Evolutionary conservation across 805 yeast genomes (phyloP).

Genomic region (Torulaspora delbrueckii): DNA sequence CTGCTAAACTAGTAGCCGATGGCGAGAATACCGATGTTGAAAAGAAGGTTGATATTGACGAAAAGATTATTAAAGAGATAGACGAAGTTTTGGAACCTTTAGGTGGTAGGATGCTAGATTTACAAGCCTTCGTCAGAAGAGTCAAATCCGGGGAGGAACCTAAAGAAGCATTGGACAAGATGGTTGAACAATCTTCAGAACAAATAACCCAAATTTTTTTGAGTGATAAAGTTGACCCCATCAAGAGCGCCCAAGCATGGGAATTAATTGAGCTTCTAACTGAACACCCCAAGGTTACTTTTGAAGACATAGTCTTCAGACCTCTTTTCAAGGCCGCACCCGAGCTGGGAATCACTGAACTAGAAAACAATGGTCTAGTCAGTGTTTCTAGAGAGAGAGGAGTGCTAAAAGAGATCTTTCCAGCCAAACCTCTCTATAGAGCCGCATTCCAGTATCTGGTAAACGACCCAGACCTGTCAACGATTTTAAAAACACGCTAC

Average conservation of each 20-base stretch:
- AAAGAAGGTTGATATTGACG: conserved; percentile 10
- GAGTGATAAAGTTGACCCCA: conserved; percentile 45
- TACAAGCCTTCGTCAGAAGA: conserved; percentile 85
- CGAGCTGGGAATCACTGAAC: conserved; percentile 52
- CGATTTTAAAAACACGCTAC: conserved; percentile 60
- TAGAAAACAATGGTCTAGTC: conserved; percentile 78
- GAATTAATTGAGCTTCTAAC: conserved; percentile 63
- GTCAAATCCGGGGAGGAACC: conserved; percentile 85
- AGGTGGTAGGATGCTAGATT: conserved; percentile 93
- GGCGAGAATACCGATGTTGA: conserved; percentile 16
- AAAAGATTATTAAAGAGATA: conserved; percentile 37
- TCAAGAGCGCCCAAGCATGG: conserved; percentile 87
- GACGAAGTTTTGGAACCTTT: conserved; percentile 62
- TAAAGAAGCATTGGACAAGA: conserved; percentile 64
- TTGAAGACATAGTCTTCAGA: conserved; percentile 48
- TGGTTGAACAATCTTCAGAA: conserved; percentile 79
- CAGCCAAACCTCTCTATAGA: conserved; percentile 79
- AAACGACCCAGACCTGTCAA: conserved; percentile 49
- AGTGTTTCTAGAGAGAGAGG: conserved; percentile 74
- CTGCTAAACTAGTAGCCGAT: conserved; percentile 25
- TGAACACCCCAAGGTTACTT: conserved; percentile 41
- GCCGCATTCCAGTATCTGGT: conserved; percentile 73
- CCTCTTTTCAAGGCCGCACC: conserved; percentile 58
- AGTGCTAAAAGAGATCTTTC: conserved; percentile 54
- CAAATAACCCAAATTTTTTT: conserved; percentile 80